Conservation (phyloP, 306 rosid species). For the Casuarina cunninghamiana region DNA sequence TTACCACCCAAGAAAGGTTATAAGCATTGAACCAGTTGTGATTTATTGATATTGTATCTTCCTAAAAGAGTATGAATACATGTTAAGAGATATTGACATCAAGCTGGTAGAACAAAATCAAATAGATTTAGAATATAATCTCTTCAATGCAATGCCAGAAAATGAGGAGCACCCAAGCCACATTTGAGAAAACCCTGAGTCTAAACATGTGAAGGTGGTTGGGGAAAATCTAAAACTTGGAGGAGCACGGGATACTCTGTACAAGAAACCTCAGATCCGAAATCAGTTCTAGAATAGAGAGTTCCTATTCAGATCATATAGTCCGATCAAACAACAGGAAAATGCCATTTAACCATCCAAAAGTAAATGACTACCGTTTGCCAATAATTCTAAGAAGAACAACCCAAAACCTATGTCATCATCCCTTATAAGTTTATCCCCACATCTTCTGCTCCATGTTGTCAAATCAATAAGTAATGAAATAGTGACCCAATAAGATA, state of each 20-base stretch:
- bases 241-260: not conserved
- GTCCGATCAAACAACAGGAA: not conserved
- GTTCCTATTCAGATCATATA: not conserved
- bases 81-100: constrained; percentile 9
- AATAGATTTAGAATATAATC: not conserved
- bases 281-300: not conserved
- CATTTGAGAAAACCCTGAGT: not conserved
- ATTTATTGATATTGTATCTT: constrained; percentile 87
- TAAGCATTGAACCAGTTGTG: constrained; percentile 93
- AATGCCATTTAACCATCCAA: not conserved
- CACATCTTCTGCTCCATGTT: constrained; percentile 10
- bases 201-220: not conserved
- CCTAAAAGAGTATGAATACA: constrained; percentile 52
- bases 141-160: no score
- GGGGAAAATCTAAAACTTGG: not conserved
- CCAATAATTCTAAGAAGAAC: constrained; percentile 7
- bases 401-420: constrained; percentile 5
- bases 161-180: not conserved
- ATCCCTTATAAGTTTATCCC: constrained; percentile 3
- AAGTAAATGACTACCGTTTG: constrained; percentile 1
- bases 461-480: not conserved
- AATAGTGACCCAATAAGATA: not conserved
- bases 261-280: not conserved
- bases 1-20: constrained; percentile 88
- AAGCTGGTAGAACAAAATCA: not conserved